phyloP scores from a whole-genome alignment of 331 rosid species.

The Spiraea crenata region DNA sequence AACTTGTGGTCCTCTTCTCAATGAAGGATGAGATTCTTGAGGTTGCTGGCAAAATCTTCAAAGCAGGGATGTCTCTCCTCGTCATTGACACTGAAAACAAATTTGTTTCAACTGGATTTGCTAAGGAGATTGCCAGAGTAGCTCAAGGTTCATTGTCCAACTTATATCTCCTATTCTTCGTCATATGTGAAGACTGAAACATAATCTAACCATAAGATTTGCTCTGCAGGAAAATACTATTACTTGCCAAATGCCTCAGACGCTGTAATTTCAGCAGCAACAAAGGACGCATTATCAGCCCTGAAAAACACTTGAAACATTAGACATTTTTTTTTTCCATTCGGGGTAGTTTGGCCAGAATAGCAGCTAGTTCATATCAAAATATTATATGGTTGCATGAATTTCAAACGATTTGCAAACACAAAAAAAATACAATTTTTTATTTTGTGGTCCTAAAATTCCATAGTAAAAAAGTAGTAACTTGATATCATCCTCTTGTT shows the following conservation, averaged over 20 bases:
- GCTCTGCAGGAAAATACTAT: slow-evolving; percentile 80
- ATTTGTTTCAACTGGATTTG: slow-evolving; percentile 96
- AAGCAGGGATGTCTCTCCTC: slow-evolving; percentile 96
- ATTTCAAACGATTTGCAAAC: no score
- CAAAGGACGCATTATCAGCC: slow-evolving; percentile 80
- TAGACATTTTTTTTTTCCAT: background rate
- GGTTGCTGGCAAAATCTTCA: slow-evolving; percentile 93
- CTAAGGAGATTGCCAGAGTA: slow-evolving; percentile 97
- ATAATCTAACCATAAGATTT: slow-evolving; percentile 21
- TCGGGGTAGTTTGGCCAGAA: background rate
- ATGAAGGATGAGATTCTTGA: slow-evolving; percentile 93
- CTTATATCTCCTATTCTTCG: slow-evolving; percentile 8
- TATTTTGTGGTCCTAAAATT: no score
- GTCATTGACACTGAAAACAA: slow-evolving; percentile 97
- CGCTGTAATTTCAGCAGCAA: slow-evolving; percentile 79
- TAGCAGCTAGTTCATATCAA: background rate
- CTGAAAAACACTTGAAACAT: slow-evolving; percentile 63
- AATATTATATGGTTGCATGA: background rate
- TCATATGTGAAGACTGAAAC: slow-evolving; percentile 12
- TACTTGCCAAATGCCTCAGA: slow-evolving; percentile 98
- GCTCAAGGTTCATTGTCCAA: slow-evolving; percentile 78
- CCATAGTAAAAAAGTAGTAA: no score
- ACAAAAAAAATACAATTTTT: no score
- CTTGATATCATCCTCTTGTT: no score
- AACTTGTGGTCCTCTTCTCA: slow-evolving; percentile 14